phyloP scores from a whole-genome alignment of 345 rosid species.

The Erucastrum elatum region DNA sequence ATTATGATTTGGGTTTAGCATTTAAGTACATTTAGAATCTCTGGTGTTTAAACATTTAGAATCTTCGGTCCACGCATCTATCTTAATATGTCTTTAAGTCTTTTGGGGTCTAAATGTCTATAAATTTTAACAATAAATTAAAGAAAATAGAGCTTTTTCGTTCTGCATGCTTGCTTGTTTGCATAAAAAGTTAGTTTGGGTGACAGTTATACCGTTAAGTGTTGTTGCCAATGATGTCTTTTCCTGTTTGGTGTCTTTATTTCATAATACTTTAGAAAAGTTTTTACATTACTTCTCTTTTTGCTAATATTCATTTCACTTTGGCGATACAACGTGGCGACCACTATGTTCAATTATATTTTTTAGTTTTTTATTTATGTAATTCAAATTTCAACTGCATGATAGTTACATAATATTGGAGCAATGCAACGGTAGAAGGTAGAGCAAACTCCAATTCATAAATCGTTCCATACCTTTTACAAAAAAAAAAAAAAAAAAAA shows the following conservation, averaged over 20 bases:
- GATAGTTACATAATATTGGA: not conserved
- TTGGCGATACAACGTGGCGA: slow-evolving; percentile 45
- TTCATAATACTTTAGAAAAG: not conserved
- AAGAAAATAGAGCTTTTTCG: slow-evolving; percentile 18
- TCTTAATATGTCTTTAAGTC: not conserved
- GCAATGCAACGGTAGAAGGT: not conserved
- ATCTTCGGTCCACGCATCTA: slow-evolving; percentile 8
- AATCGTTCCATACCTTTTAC: not conserved
- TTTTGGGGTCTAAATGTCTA: not conserved
- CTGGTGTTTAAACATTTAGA: slow-evolving; percentile 9
- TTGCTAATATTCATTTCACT: slow-evolving; percentile 1
- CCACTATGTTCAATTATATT: slow-evolving; percentile 39
- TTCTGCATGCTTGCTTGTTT: slow-evolving; percentile 38
- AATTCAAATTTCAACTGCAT: not conserved
- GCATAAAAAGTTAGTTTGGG: slow-evolving; percentile 33
- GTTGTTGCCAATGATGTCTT: slow-evolving; percentile 26
- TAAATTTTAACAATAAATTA: slow-evolving; percentile 1
- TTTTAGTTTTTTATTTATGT: not conserved
- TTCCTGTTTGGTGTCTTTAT: slow-evolving; percentile 4
- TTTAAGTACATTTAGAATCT: not conserved
- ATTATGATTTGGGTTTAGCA: not conserved
- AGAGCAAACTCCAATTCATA: not conserved
- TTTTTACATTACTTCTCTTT: slow-evolving; percentile 13
- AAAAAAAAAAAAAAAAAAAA: too few relatives aligned
- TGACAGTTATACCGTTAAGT: slow-evolving; percentile 40